A percentile compares a stretch with the other conserved stretches of the same genome.
These are phyloP conservation scores for Astathelohania contejeani DNA, from an alignment of 371 early-diverging fungal species.

Conservation along the genomic window DNA sequence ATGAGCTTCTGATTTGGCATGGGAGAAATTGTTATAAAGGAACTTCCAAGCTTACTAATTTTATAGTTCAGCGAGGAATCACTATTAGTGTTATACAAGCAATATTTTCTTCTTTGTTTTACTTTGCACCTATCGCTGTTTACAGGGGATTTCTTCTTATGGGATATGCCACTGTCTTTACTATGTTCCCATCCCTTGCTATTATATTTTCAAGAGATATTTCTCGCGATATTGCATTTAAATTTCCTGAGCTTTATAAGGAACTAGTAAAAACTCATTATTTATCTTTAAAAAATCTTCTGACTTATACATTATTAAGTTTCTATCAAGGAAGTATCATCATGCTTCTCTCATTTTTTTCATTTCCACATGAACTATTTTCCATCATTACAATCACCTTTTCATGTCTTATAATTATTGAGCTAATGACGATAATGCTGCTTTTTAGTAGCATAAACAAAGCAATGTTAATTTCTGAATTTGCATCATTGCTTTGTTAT, in stretches of 20 bases:
- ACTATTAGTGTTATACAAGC: constrained; percentile 93
- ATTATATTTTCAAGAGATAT: constrained; percentile 77
- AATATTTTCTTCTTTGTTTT: constrained; percentile 86
- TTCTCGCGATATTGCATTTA: constrained; percentile 66
- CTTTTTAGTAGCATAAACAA: constrained; percentile 58
- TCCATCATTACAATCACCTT: constrained; percentile 86
- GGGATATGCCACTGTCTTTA: constrained; percentile 79
- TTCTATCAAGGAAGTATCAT: constrained; percentile 90
- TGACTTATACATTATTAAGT: constrained; percentile 75
- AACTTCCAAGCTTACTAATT: constrained; percentile 79
- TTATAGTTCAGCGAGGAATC: constrained; percentile 93
- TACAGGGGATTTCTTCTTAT: constrained; percentile 65
- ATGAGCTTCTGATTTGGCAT: constrained; percentile 75
- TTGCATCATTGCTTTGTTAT: background rate
- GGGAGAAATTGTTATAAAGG: constrained; percentile 88
- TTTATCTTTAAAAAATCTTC: constrained; percentile 73
- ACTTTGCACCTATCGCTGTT: constrained; percentile 86
- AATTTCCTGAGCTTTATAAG: constrained; percentile 89
- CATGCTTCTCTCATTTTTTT: constrained; percentile 74
- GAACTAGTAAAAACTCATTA: constrained; percentile 78
- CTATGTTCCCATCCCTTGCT: constrained; percentile 88
- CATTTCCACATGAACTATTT: constrained; percentile 82
- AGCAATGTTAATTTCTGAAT: background rate
- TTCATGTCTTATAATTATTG: constrained; percentile 83
- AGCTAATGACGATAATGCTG: constrained; percentile 86